Evolutionary conservation across 208 protist species (phyloP), one percentile per base, ranked within the genome.

Genomic region (Strigomonas culicis): DNA sequence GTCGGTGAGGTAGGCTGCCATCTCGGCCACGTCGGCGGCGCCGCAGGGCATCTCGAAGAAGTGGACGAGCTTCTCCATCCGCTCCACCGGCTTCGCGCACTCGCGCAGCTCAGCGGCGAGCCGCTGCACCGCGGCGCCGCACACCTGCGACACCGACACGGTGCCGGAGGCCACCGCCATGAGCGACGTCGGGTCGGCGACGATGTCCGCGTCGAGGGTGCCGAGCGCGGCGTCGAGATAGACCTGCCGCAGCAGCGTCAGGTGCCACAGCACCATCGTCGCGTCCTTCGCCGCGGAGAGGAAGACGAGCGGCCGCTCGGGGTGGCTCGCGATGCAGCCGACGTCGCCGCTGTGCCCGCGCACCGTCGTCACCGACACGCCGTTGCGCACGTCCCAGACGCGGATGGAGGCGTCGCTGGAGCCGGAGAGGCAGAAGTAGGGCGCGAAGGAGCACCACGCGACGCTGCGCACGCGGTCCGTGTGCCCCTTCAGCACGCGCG

Each of bases 291-390:
- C 77, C 1, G 77, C 82, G 24, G 97, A 96, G n/a, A 85, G 75
- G 63, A 97, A 82, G 6, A 95, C 64, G 47, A 98, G 86, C 2
- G 97, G 97, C 8, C 97, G 86, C 31, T 93, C 75, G 0, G 81
- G 75, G 71, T 97, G 90, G 32, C 76, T 78, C 17, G 64, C 69
- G 36, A 98, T 51, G 28, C 86, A 72, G 56, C 84, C 77, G 11
- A 98, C 89, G 24, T 95, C 91, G n/a, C 85, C 75, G 67, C 80
- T 89, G 72, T 97, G 92, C n/a, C 88, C 79, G 11, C 88, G 80
- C 10, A 94, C 73, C 15, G 81, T 77, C 0, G 66, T 67, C 19
- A 98, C 52, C 67, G 80, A 80, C 13, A 69, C 59, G 11, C 76
- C 77, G 56, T 74, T 89, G 59, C 88, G 84, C 19, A 92, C 56